Evolutionary conservation across 257 asterid genomes (phyloP).

Genomic region (Marsdenia floribunda): DNA sequence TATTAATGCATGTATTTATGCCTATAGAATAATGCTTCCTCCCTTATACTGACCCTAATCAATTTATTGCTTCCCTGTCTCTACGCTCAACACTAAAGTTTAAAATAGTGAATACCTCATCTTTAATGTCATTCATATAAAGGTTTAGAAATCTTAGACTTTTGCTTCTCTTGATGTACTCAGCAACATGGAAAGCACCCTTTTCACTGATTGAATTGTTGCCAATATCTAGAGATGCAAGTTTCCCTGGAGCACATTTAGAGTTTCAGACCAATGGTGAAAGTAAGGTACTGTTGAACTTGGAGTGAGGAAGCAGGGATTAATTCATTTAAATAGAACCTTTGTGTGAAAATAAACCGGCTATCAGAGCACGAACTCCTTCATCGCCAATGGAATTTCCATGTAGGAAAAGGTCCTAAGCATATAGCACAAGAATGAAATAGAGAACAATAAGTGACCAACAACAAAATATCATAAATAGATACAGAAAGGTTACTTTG

Average conservation of each 20-base stretch:
- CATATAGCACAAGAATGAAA: conserved; percentile 7
- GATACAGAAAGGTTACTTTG: background rate
- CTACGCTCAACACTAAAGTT: background rate
- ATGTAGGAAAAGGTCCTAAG: conserved; percentile 79
- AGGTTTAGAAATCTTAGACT: conserved; percentile 78
- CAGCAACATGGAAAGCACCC: conserved; percentile 87
- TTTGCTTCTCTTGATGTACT: conserved; percentile 71
- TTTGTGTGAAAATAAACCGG: conserved; percentile 70
- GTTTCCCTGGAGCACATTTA: conserved; percentile 51
- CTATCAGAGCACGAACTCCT: conserved; percentile 75
- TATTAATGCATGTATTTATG: background rate
- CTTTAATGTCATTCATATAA: conserved; percentile 89
- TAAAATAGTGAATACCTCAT: conserved; percentile 52
- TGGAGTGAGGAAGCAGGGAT: background rate
- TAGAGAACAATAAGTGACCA: background rate
- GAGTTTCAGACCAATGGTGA: background rate
- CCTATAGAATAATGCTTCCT: background rate
- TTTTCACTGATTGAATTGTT: conserved; percentile 71
- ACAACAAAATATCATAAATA: background rate
- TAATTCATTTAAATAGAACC: conserved; percentile 33
- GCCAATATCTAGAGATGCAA: conserved; percentile 70
- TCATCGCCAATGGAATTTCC: conserved; percentile 95
- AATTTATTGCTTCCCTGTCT: background rate
- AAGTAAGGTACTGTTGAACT: background rate
- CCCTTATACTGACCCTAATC: background rate